Percentiles rank a stretch among this genome's conserved stretches.
Evolutionary conservation across 2,329 filamentous ascomycete genomes (phyloP).

Genomic region (Keithomyces neogunnii): DNA sequence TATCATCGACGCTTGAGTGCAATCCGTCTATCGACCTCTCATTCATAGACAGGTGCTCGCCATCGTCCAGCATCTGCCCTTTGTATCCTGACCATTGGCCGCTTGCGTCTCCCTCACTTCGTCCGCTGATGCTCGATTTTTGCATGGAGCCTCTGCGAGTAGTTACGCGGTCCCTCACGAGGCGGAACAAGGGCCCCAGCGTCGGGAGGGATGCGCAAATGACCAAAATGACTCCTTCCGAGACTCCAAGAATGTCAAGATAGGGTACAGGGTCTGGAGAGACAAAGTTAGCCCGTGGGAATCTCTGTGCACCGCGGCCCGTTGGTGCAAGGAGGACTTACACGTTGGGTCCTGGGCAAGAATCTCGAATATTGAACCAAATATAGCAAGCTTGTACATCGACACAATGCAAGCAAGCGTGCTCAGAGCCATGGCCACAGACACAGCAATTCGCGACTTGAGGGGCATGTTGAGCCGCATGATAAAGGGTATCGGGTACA

Average conservation of each 20-base stretch:
- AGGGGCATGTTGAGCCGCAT: slow-evolving; percentile 19
- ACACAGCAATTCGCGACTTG: slow-evolving; percentile 14
- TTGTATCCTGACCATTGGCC: slow-evolving; percentile 9
- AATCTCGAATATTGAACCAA: slow-evolving; percentile 14
- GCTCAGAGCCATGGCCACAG: slow-evolving; percentile 15
- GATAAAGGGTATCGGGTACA: slow-evolving; percentile 17
- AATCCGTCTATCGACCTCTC: slow-evolving; percentile 10
- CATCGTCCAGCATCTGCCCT: slow-evolving; percentile 11
- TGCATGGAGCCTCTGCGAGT: slow-evolving; percentile 4
- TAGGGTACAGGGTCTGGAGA: slow-evolving; percentile 12
- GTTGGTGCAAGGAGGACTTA: slow-evolving; percentile 6
- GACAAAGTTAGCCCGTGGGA: not conserved
- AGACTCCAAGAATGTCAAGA: slow-evolving; percentile 17
- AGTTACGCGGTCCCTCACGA: slow-evolving; percentile 10
- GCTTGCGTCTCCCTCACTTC: not conserved
- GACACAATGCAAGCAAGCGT: slow-evolving; percentile 15
- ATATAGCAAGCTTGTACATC: slow-evolving; percentile 18
- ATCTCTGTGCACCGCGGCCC: no score
- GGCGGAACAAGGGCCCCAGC: slow-evolving; percentile 14
- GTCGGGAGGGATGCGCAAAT: slow-evolving; percentile 17
- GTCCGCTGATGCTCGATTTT: slow-evolving; percentile 4
- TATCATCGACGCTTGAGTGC: slow-evolving; percentile 17
- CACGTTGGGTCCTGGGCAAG: slow-evolving; percentile 15
- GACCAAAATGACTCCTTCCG: slow-evolving; percentile 16
- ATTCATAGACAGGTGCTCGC: slow-evolving; percentile 10